phyloP scores from a whole-genome alignment of 805 yeast genomes.

The Ogataea angusta region DNA sequence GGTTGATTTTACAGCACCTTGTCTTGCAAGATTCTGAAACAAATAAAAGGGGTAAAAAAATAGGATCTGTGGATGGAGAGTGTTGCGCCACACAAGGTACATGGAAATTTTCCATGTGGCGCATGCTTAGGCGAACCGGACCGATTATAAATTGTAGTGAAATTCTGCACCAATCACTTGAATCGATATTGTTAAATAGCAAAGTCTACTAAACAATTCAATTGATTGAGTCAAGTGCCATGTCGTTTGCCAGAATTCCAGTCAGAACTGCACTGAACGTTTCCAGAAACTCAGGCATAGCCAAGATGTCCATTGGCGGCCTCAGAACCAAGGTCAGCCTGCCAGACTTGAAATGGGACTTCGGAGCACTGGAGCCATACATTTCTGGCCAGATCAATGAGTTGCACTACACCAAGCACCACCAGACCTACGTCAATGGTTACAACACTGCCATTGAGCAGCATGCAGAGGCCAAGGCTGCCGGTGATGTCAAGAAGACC shows the following conservation, averaged over 20 bases:
- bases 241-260: constrained; percentile 27
- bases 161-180: constrained; percentile 3
- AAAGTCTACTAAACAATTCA: not conserved
- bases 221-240: constrained; percentile 3
- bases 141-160: not conserved
- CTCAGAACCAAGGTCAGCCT: constrained; percentile 65
- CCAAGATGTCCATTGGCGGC: constrained; percentile 20
- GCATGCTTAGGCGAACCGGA: not conserved
- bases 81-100: constrained; percentile 3
- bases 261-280: constrained; percentile 24
- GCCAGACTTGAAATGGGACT: constrained; percentile 83
- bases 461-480: constrained; percentile 58
- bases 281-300: constrained; percentile 11
- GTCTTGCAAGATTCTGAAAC: constrained; percentile 7
- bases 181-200: not conserved
- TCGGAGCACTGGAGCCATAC: constrained; percentile 80
- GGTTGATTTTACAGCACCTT: not conserved
- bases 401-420: constrained; percentile 85
- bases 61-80: not conserved
- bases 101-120: constrained; percentile 3
- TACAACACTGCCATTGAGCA: constrained; percentile 77
- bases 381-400: constrained; percentile 86
- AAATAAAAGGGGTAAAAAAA: constrained; percentile 11
- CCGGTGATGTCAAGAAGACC: constrained; percentile 55
- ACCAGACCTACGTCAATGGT: constrained; percentile 86